Evolutionary conservation across 2,329 filamentous ascomycete genomes (phyloP), one percentile per base, ranked within the genome.

Genomic region (Claviceps maximensis): DNA sequence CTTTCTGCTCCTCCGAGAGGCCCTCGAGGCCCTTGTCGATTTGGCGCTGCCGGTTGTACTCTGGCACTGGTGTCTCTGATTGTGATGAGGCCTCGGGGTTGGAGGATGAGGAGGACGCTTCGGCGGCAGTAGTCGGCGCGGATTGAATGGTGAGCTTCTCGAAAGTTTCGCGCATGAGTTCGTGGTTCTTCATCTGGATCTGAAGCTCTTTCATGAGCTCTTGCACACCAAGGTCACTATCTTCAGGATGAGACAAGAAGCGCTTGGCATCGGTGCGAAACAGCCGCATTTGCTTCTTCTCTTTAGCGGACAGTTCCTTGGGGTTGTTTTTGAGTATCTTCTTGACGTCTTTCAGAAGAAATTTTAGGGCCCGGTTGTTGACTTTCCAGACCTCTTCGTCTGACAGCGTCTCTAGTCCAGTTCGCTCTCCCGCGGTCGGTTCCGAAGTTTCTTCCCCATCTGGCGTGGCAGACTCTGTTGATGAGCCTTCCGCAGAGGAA

Each of bases 281-380:
- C n/a, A 76, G 71, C 50, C 89, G 85, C 52, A 94, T 75, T 52
- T 83, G 78, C 63, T 84, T 81, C 74, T 91, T 93, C 64, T 84
- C 81, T 65, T 83, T 85, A 52, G 80, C 86, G 33, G 78, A 77
- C 36, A 89, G 71, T 27, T 74, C 63, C 42, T 61, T 62, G 55
- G 74, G 71, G 55, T 78, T 74, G 10, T 74, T 71, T 53, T 65
- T 61, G 6, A 69, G 56, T 13, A 69, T 63, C 46, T 62, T 63
- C 57, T 63, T 65, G 29, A 65, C 64, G n/a, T 61, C 61, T 41
- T 61, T 63, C 47, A 67, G 61, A 15, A 69, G 62, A 27, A 58
- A 60, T 25, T 61, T 62, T 23, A 66, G 52, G 9, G 59, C 58
- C 17, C 54, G 55, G 50, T 60, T 61, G 55, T 63, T 62, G 38